These are phyloP conservation scores for Filobasidium uniguttulatum DNA, from an alignment of 1,284 basidiomycete species.

Conservation along the genomic window DNA sequence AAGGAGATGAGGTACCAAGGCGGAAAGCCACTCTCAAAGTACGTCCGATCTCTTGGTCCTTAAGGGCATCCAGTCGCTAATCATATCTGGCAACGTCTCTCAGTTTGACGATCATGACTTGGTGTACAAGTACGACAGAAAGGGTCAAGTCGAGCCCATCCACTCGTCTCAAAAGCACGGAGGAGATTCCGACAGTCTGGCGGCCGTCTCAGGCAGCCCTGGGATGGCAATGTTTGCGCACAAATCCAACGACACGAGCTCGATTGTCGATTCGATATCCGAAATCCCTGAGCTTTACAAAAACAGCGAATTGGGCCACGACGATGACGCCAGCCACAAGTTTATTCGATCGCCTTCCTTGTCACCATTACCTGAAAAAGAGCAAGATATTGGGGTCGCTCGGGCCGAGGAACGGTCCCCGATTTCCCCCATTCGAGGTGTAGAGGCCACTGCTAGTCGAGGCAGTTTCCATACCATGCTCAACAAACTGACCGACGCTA, in stretches of 20 bases:
- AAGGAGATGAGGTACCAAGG: constrained; percentile 6
- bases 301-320: too few relatives aligned
- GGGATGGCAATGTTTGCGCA: too few relatives aligned
- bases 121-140: constrained; percentile 32
- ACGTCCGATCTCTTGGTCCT: constrained; percentile 4
- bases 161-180: constrained; percentile 22
- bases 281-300: too few relatives aligned
- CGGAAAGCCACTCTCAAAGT: constrained; percentile 21
- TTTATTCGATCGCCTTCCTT: too few relatives aligned
- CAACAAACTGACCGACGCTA: constrained; percentile 5
- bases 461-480: constrained; percentile 9
- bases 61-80: background rate
- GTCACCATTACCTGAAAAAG: too few relatives aligned
- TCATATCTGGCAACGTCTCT: background rate
- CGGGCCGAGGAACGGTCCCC: background rate
- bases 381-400: too few relatives aligned
- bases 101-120: constrained; percentile 33
- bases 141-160: constrained; percentile 19
- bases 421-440: background rate
- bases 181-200: constrained; percentile 1
- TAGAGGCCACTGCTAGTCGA: constrained; percentile 2
- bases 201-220: constrained; percentile 10
- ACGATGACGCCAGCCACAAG: too few relatives aligned
- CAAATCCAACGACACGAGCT: too few relatives aligned
- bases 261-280: too few relatives aligned